Conservation (phyloP, 495 filamentous ascomycete species). For the Parathielavia appendiculata region DNA sequence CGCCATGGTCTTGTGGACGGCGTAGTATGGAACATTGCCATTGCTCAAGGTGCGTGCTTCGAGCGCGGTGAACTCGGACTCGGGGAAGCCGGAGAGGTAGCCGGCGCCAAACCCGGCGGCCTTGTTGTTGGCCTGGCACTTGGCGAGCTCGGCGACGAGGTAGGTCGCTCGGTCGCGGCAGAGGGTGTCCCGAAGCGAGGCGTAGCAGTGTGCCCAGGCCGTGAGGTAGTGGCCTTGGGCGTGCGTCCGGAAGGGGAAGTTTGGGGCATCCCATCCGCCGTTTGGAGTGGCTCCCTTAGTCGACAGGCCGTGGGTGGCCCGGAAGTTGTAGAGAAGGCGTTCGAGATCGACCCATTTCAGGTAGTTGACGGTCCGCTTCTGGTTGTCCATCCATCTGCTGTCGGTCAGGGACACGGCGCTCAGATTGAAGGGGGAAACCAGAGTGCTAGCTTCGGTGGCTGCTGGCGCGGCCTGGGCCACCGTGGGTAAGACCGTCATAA, state of each 20-base stretch:
- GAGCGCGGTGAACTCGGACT: slow-evolving; percentile 32
- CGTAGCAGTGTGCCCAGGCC: slow-evolving; percentile 25
- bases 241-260: slow-evolving; percentile 39
- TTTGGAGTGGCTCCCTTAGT: slow-evolving; percentile 30
- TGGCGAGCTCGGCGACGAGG: slow-evolving; percentile 34
- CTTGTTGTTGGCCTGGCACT: slow-evolving; percentile 37
- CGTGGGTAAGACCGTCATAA: background rate
- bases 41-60: slow-evolving; percentile 21
- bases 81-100: slow-evolving; percentile 37
- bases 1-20: slow-evolving; percentile 25
- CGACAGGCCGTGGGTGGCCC: slow-evolving; percentile 31
- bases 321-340: slow-evolving; percentile 38
- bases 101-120: slow-evolving; percentile 28
- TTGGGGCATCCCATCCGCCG: slow-evolving; percentile 38
- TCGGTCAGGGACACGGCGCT: slow-evolving; percentile 28
- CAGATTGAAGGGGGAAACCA: slow-evolving; percentile 25
- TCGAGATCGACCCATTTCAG: slow-evolving; percentile 34
- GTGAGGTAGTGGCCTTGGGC: slow-evolving; percentile 37
- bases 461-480: background rate
- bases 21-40: slow-evolving; percentile 24
- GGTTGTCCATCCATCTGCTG: slow-evolving; percentile 34
- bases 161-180: slow-evolving; percentile 32
- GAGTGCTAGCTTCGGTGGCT: too few species aligned
- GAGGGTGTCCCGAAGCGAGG: slow-evolving; percentile 20
- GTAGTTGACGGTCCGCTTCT: slow-evolving; percentile 34